Evolutionary conservation across 352 stramenopile genomes (phyloP).

Genomic region (Globisporangium cylindrosporum): DNA sequence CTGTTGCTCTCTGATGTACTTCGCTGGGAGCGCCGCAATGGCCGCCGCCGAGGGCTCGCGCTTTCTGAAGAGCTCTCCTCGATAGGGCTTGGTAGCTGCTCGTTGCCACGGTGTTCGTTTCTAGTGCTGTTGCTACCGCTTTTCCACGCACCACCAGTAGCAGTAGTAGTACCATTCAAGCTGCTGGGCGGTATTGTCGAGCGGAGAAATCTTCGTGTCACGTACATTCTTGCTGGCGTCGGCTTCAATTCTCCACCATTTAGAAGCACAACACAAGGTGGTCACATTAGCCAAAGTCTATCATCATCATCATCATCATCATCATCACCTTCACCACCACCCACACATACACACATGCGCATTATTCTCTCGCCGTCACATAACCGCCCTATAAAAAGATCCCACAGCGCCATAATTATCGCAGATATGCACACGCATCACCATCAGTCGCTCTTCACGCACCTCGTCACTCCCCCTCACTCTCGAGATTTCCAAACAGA

Average conservation of each 20-base stretch:
- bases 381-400: constrained; percentile 23
- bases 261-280: neutral
- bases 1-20: neutral
- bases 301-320: no score
- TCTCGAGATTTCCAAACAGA: neutral
- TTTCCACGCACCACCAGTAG: neutral
- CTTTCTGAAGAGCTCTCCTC: neutral
- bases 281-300: neutral
- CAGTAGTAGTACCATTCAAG: neutral
- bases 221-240: constrained; percentile 39
- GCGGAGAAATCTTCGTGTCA: constrained; percentile 56
- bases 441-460: neutral
- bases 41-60: constrained; percentile 10
- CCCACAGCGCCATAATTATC: neutral
- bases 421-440: neutral
- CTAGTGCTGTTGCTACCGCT: neutral
- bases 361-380: neutral
- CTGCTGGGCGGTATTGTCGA: constrained; percentile 36
- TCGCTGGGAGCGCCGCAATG: neutral
- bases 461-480: neutral
- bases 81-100: neutral
- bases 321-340: neutral
- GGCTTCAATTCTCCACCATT: no score
- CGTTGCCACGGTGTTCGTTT: neutral
- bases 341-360: neutral